Conservation (phyloP, 2,329 filamentous ascomycete species). For the Nothophaeocryptopus gaeumannii region DNA sequence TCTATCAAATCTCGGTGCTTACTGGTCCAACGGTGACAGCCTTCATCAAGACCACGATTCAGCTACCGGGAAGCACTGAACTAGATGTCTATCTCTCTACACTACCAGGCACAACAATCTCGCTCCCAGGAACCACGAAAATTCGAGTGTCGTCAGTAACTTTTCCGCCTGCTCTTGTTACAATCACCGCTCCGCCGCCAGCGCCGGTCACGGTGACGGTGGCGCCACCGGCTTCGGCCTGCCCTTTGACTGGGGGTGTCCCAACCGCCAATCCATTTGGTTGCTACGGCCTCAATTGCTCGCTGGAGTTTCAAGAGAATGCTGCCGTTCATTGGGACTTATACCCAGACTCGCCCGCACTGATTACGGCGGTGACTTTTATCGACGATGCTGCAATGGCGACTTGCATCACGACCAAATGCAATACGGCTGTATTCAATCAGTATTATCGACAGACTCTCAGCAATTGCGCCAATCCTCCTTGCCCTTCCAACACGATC, state of each 20-base stretch:
- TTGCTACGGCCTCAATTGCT: conserved; percentile 15
- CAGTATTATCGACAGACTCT: conserved; percentile 15
- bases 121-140: not conserved
- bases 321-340: conserved; percentile 16
- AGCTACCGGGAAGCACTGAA: too few relatives aligned
- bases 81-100: too few relatives aligned
- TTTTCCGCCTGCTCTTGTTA: not conserved
- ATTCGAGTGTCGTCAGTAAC: too few relatives aligned
- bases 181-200: not conserved
- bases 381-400: conserved; percentile 10
- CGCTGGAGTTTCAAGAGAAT: conserved; percentile 17
- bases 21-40: too few relatives aligned
- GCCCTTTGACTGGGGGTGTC: not conserved
- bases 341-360: conserved; percentile 4
- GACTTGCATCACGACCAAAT: conserved; percentile 23
- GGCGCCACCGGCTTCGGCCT: not conserved
- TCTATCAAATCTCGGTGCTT: too few relatives aligned
- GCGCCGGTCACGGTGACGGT: not conserved
- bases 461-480: conserved; percentile 15
- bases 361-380: conserved; percentile 18
- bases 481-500: conserved; percentile 22
- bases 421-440: conserved; percentile 22
- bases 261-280: conserved; percentile 1
- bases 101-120: not conserved
- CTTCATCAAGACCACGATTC: too few relatives aligned